Evolutionary conservation across 1,139 yeast species (phyloP), one percentile per base, ranked within the genome.

Genomic region (Pichia sp.): DNA sequence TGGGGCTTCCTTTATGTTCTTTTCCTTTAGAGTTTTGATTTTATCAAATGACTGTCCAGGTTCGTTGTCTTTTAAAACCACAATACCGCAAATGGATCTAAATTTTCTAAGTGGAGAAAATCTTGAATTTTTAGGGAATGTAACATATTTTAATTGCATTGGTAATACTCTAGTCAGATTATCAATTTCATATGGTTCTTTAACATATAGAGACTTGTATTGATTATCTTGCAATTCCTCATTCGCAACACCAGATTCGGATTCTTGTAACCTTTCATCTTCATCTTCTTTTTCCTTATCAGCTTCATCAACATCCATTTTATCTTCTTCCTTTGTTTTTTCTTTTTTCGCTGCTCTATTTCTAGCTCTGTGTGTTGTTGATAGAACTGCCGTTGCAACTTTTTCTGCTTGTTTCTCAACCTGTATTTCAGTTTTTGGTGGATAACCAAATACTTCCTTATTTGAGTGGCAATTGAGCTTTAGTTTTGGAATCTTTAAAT

Each of bases 141-240:
- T 76, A 45, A 92, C 79, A 68, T 83, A 88, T 66, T 82, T 84
- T 51, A 90, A 73, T 70, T 94, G 98, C 41, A 83, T 78, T n/a
- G 97, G 97, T 53, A 94, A 73, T 2, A 92, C 96, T 61, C 99
- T 80, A 18, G 94, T 77, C 76, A 90, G 74, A 66, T 92, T 92
- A 42, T 76, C 76, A 51, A 90, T 73, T 63, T 78, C 79, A 69
- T 78, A 88, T 42, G 87, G 83, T 37, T 75, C 77, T 62, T 79
- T 75, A 49, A 75, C 60, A 47, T 64, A 65, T 30, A 60, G 51
- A 3, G 68, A 62, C 39, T 52, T 57, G 39, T 51, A 55, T 31
- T 53, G 57, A 35, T 42, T 51, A 39, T 54, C 63, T 37, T 55
- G 62, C 8, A 50, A 42, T 33, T 54, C 60, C n/a, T 54, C 60